These are phyloP conservation scores for Pyrus communis DNA, from an alignment of 306 rosid genomes.

Conservation along the genomic window DNA sequence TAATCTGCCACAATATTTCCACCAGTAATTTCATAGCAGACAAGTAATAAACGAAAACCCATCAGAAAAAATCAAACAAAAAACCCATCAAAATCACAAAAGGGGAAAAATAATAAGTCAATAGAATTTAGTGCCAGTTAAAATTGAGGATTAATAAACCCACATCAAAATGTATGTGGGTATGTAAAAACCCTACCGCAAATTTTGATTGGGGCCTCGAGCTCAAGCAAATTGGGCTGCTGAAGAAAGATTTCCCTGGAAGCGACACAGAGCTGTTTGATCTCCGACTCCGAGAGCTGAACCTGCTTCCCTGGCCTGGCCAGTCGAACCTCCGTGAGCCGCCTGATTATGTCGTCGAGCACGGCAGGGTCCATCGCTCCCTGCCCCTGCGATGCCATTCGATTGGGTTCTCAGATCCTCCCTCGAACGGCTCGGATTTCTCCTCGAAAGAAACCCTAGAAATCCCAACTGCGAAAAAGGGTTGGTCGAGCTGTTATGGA, in stretches of 20 bases:
- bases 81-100: neutral
- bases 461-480: neutral
- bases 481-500: neutral
- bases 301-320: conserved; percentile 86
- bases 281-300: conserved; percentile 84
- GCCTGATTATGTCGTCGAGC: conserved; percentile 78
- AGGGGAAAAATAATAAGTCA: neutral
- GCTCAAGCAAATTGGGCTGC: conserved; percentile 92
- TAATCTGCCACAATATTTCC: neutral
- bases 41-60: neutral
- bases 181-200: conserved; percentile 43
- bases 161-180: neutral
- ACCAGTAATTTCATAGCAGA: neutral
- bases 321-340: conserved; percentile 75
- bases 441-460: conserved; percentile 16
- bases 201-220: conserved; percentile 91
- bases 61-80: neutral
- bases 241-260: conserved; percentile 70
- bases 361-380: conserved; percentile 60
- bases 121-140: neutral
- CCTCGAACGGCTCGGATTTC: conserved; percentile 3
- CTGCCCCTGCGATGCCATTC: conserved; percentile 56
- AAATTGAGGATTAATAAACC: neutral
- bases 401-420: conserved; percentile 13
- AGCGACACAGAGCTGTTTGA: conserved; percentile 80